phyloP scores from a whole-genome alignment of 2,329 filamentous ascomycete species.

The Ophiocordyceps camponoti-leonardi region DNA sequence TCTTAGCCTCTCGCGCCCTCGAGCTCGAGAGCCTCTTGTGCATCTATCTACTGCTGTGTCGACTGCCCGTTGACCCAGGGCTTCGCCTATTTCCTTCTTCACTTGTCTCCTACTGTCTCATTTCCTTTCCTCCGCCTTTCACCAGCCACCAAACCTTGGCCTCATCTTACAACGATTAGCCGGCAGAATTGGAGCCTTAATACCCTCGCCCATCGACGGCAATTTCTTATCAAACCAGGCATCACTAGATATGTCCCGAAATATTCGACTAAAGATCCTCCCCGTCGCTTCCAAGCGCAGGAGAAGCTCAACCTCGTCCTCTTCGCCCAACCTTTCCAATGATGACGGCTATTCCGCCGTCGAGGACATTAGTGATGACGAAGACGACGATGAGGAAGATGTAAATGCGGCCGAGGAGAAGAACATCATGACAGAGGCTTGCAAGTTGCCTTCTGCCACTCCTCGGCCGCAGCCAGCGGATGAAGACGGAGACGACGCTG shows the following conservation, averaged over 20 bases:
- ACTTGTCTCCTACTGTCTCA: neutral
- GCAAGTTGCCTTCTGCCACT: slow-evolving; percentile 21
- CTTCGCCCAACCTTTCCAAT: slow-evolving; percentile 41
- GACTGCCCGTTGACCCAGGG: slow-evolving; percentile 13
- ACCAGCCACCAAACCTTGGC: too few species aligned
- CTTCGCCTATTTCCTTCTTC: slow-evolving; percentile 2
- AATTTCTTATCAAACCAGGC: neutral
- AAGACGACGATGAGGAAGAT: slow-evolving; percentile 62
- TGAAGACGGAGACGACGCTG: slow-evolving; percentile 7
- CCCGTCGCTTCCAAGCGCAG: slow-evolving; percentile 28
- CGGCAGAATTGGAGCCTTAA: neutral
- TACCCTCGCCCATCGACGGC: neutral
- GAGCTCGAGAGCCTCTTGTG: slow-evolving; percentile 21
- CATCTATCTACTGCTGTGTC: slow-evolving; percentile 13
- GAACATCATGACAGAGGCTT: slow-evolving; percentile 40
- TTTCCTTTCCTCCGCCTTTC: neutral
- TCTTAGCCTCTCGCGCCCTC: slow-evolving; percentile 34
- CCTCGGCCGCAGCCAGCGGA: slow-evolving; percentile 27
- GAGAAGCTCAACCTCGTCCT: slow-evolving; percentile 29
- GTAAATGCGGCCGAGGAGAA: slow-evolving; percentile 64
- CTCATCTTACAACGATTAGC: neutral
- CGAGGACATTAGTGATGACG: slow-evolving; percentile 63
- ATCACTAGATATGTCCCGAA: slow-evolving; percentile 27
- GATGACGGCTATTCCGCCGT: slow-evolving; percentile 65
- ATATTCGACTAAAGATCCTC: slow-evolving; percentile 30